These are phyloP conservation scores for Ceratocystis alfenasii DNA, from an alignment of 2,329 filamentous ascomycete genomes.

Conservation along the genomic window DNA sequence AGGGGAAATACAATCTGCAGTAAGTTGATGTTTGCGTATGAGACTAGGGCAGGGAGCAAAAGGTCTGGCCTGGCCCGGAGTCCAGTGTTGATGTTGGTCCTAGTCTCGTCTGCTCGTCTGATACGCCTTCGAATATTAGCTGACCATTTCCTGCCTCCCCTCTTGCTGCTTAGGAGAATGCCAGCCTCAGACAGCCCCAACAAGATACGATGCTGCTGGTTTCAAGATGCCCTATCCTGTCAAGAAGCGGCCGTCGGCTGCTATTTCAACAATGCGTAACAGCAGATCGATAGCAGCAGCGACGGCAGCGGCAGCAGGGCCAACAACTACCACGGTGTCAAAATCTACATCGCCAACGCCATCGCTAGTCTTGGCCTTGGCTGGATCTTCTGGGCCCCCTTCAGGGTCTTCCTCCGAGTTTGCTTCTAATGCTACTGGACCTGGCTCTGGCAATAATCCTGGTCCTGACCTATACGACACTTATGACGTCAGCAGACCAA, in stretches of 20 bases:
- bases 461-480: neutral
- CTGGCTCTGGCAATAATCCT: neutral
- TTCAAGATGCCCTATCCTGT: conserved; percentile 1
- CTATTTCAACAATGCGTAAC: neutral
- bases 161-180: neutral
- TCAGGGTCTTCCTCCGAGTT: neutral
- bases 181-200: neutral
- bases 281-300: neutral
- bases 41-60: neutral
- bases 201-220: neutral
- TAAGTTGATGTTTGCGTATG: neutral
- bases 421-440: neutral
- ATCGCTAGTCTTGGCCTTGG: too few species aligned
- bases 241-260: neutral
- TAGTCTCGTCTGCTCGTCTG: too few species aligned
- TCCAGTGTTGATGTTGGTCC: too few species aligned
- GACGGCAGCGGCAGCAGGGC: neutral
- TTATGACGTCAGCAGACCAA: neutral
- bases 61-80: too few species aligned
- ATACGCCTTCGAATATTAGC: too few species aligned
- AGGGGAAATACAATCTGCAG: conserved; percentile 2
- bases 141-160: neutral
- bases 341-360: too few species aligned
- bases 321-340: neutral
- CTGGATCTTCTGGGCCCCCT: neutral